A percentile compares a stretch with the other conserved stretches of the same genome.
phyloP scores from a whole-genome alignment of 2,329 filamentous ascomycete genomes.

The Nothopassalora personata region DNA sequence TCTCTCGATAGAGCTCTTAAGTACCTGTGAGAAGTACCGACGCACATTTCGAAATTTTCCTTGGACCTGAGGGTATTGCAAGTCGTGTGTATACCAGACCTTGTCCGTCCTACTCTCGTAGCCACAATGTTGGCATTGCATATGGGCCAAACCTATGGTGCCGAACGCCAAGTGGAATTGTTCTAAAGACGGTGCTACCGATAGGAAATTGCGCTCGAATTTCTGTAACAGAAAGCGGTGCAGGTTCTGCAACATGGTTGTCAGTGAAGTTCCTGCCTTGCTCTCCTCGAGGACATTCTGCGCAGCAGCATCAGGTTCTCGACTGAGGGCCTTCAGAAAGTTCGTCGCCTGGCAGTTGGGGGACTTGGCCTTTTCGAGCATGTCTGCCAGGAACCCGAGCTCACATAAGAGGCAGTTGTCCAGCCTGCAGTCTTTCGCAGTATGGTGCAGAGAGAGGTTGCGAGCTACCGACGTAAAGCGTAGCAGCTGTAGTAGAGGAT shows the following conservation, averaged over 20 bases:
- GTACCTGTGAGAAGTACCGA: constrained; percentile 69
- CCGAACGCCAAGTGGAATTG: constrained; percentile 69
- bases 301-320: constrained; percentile 69
- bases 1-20: constrained; percentile 88
- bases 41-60: constrained; percentile 28
- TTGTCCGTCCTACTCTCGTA: constrained; percentile 79
- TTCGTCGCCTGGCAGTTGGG: constrained; percentile 96
- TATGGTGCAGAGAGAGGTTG: constrained; percentile 83
- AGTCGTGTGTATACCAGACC: constrained; percentile 75
- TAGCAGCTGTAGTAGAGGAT: constrained; percentile 83
- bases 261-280: constrained; percentile 62
- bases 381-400: constrained; percentile 91
- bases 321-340: constrained; percentile 81
- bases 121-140: constrained; percentile 78
- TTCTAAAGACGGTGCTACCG: constrained; percentile 49
- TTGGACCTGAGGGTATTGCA: constrained; percentile 65
- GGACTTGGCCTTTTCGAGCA: constrained; percentile 92
- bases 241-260: constrained; percentile 77
- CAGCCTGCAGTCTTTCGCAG: constrained; percentile 74
- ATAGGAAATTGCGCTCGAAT: constrained; percentile 60
- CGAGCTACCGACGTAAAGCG: constrained; percentile 84
- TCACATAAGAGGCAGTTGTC: constrained; percentile 88
- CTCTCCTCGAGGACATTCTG: constrained; percentile 83
- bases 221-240: constrained; percentile 81
- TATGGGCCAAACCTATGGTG: constrained; percentile 65